A percentile compares a stretch with the other conserved stretches of the same genome.
Evolutionary conservation across 164 flowering plant species (phyloP).

Genomic region (Protea cynaroides): DNA sequence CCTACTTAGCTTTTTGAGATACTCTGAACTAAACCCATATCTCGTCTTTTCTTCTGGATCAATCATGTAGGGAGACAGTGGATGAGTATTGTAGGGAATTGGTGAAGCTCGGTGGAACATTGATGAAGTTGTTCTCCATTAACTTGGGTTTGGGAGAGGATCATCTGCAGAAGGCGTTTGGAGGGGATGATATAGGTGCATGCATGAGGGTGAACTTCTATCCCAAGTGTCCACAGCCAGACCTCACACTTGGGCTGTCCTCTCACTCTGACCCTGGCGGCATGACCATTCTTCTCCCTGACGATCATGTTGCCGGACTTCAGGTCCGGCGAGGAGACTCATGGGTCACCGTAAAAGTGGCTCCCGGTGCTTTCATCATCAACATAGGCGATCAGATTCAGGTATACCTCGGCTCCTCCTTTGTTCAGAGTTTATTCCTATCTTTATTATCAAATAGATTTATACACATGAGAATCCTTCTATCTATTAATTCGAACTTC

Average conservation of each 20-base stretch:
- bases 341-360: slow-evolving; percentile 64
- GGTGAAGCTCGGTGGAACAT: slow-evolving; percentile 36
- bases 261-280: slow-evolving; percentile 87
- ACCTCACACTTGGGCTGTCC: slow-evolving; percentile 72
- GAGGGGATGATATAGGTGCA: slow-evolving; percentile 56
- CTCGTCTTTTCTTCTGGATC: background rate
- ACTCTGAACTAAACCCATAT: no score
- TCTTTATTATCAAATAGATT: no score
- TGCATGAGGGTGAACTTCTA: slow-evolving; percentile 65
- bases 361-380: slow-evolving; percentile 52
- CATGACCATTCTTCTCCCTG: slow-evolving; percentile 64
- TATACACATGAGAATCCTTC: no score
- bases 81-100: slow-evolving; percentile 42
- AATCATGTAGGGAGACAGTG: slow-evolving; percentile 34
- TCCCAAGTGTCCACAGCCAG: slow-evolving; percentile 88
- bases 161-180: slow-evolving; percentile 42
- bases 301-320: slow-evolving; percentile 55
- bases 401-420: slow-evolving; percentile 26
- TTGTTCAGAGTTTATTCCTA: no score
- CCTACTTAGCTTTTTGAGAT: background rate
- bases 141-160: slow-evolving; percentile 56
- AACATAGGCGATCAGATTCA: slow-evolving; percentile 80
- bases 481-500: no score
- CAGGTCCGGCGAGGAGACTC: slow-evolving; percentile 45
- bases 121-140: slow-evolving; percentile 47